Evolutionary conservation across 176 grass and related monocot species (phyloP).

Genomic region (Eremochloa ophiuroides): DNA sequence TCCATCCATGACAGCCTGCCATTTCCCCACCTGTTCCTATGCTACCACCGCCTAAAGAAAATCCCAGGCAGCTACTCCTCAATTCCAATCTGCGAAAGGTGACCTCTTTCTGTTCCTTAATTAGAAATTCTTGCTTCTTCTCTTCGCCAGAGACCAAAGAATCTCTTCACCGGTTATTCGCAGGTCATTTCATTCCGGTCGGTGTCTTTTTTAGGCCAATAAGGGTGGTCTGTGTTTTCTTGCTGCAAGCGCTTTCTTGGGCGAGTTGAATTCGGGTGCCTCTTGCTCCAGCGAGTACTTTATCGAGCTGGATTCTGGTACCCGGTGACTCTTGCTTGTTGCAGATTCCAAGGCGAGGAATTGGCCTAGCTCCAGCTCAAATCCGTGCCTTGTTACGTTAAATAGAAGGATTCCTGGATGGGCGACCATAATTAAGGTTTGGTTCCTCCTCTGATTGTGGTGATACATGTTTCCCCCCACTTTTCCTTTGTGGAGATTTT

Average conservation of each 20-base stretch:
- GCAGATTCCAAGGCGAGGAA: background rate
- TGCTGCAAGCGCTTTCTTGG: background rate
- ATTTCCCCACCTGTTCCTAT: conserved; percentile 3
- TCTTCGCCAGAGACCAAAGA: background rate
- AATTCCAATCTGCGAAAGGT: background rate
- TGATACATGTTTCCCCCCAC: background rate
- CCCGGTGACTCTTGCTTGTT: background rate
- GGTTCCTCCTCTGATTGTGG: background rate
- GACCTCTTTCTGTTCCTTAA: background rate
- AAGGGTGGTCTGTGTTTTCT: background rate
- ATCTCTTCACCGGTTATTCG: background rate
- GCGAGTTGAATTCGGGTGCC: background rate
- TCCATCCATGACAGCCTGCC: background rate
- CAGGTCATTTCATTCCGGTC: background rate
- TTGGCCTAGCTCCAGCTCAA: conserved; percentile 3
- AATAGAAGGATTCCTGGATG: background rate
- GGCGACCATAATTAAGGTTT: background rate
- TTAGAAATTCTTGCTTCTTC: background rate
- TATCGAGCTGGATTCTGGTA: background rate
- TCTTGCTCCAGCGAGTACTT: background rate
- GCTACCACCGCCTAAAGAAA: background rate
- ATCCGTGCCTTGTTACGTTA: background rate
- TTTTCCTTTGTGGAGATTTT: background rate
- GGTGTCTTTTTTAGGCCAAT: background rate
- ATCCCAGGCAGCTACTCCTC: background rate